Conservation (phyloP, 1,284 basidiomycete genomes). For the Cryptococcus maquisensis region DNA sequence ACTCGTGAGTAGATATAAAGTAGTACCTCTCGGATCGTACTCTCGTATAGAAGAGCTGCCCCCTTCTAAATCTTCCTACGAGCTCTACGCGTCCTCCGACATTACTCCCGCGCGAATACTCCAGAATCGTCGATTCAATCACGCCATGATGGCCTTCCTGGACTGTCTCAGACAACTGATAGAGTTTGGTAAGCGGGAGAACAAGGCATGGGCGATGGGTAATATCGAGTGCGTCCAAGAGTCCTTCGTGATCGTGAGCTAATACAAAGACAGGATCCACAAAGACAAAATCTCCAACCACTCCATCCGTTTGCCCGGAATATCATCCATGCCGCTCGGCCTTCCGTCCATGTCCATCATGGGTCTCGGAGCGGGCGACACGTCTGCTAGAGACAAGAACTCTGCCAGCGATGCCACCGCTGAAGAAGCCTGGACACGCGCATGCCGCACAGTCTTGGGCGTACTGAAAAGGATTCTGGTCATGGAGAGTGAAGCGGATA, state of each 20-base stretch:
- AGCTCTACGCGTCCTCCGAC: conserved; percentile 58
- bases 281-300: conserved; percentile 96
- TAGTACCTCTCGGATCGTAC: conserved; percentile 88
- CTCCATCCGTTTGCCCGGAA: conserved; percentile 65
- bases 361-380: conserved; percentile 31
- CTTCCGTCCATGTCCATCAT: conserved; percentile 43
- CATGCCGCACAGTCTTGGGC: conserved; percentile 81
- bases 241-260: background rate
- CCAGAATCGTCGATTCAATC: conserved; percentile 92
- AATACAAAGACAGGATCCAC: conserved; percentile 59
- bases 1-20: conserved; percentile 61
- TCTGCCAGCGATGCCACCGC: conserved; percentile 14
- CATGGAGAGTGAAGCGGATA: conserved; percentile 44
- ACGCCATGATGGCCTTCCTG: conserved; percentile 91
- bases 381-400: conserved; percentile 1
- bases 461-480: conserved; percentile 65
- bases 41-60: conserved; percentile 80
- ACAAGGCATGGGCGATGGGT: conserved; percentile 73
- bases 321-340: conserved; percentile 65
- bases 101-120: conserved; percentile 67
- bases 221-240: conserved; percentile 47
- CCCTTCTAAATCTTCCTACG: conserved; percentile 77
- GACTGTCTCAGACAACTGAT: conserved; percentile 89
- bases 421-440: conserved; percentile 93
- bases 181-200: conserved; percentile 72